Evolutionary conservation across 257 asterid genomes (phyloP), one percentile per base, ranked within the genome.

Genomic region (Lantana camara): DNA sequence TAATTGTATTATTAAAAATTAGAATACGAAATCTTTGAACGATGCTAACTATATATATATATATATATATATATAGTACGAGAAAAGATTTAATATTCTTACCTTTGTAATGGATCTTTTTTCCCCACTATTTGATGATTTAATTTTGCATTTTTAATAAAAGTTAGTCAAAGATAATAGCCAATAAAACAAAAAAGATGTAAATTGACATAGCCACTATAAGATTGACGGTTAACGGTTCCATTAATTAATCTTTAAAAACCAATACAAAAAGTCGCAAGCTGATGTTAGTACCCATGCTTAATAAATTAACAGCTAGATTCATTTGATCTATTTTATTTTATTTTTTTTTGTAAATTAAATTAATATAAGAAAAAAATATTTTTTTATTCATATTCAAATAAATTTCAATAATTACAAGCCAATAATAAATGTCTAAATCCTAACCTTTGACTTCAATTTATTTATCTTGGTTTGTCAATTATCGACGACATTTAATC

Each of bases 171-270:
- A 72, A 53, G 7, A 16, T 60, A 15, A 45, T 52, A 37, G 27
- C 58, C 37, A 73, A 53, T 60, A 23, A 73, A 67, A 47, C 14
- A 4, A 45, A 12, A 55, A 10, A 8, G 10, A 0, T 0, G 3
- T 41, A 41, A 6, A 63, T 12, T 13, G 45, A 47, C 54, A 19
- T 24, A 37, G 15, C 51, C 57, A 59, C 50, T 22, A 19, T 48
- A 16, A 6, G 5, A 5, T 4, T 7, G 74, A 67, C 68, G 49
- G 81, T 61, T 76, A 70, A 71, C 74, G 21, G 74, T 55, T 76
- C 68, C 68, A 76, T 61, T 66, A 60, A 37, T 21, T 23, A 55
- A 55, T 40, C 32, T 27, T 27, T 1, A 35, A 4, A n/a, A 37
- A 59, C 38, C 1, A 23, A 49, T 14, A 47, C 14, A 3, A 16